Evolutionary conservation across 2,329 filamentous ascomycete genomes (phyloP).

Genomic region (Aureobasidium sp.): DNA sequence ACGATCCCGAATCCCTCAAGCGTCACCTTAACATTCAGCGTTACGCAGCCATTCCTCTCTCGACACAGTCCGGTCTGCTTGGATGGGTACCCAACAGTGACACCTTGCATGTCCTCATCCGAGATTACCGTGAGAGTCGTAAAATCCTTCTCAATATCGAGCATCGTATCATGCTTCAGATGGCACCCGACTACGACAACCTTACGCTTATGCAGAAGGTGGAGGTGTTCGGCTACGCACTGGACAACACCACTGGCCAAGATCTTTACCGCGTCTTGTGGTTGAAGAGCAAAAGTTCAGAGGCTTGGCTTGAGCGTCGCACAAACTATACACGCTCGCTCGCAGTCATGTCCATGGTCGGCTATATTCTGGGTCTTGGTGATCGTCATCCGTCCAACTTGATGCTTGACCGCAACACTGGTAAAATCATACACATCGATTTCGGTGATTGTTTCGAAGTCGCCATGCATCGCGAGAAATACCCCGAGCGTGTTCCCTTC

Average conservation of each 20-base stretch:
- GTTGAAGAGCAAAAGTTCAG: constrained; percentile 97
- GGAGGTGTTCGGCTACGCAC: constrained; percentile 96
- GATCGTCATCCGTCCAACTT: constrained; percentile 97
- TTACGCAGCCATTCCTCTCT: constrained; percentile 93
- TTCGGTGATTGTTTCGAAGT: constrained; percentile 99
- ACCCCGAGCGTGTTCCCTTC: constrained; percentile 96
- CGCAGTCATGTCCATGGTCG: constrained; percentile 99
- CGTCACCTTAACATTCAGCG: constrained; percentile 92
- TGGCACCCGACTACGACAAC: constrained; percentile 98
- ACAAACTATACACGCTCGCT: constrained; percentile 98
- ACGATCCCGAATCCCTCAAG: constrained; percentile 95
- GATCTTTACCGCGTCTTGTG: constrained; percentile 96
- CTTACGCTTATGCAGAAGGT: constrained; percentile 99
- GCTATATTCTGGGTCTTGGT: constrained; percentile 93
- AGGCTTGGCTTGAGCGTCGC: constrained; percentile 92
- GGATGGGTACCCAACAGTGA: constrained; percentile 98
- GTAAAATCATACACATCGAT: constrained; percentile 97
- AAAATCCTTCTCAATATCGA: constrained; percentile 99
- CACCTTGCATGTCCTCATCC: constrained; percentile 90
- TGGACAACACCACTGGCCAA: constrained; percentile 98
- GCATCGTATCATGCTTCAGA: constrained; percentile 98
- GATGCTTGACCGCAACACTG: constrained; percentile 92
- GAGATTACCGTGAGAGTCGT: constrained; percentile 92
- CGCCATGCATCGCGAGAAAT: constrained; percentile 99
- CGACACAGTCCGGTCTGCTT: constrained; percentile 88